Base-by-base conservation (phyloP, 768 basidiomycete species). In the Pisolithus albus region DNA sequence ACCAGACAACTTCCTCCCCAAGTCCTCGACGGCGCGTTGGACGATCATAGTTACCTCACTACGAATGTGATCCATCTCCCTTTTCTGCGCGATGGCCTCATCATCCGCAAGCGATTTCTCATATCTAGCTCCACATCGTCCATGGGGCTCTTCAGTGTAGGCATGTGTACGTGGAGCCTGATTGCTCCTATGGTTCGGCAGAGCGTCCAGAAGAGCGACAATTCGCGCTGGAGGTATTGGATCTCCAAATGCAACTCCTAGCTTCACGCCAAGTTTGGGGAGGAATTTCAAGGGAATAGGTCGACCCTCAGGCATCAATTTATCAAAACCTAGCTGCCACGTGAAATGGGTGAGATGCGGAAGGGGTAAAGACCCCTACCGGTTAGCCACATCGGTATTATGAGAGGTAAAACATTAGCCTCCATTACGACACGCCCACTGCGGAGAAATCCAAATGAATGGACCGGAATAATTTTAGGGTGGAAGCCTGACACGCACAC, bases 321-420 rank as follows among this genome's bases (percentile, higher is more conserved):
- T 74, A 61, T 98, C 89, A 57, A 94, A 96, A 4, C 84, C 84
- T 85, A 19, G 34, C 16, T 18, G 37, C 15, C 10, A 47, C 3
- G 46, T 41, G 46, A 21, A 5, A 9, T 10, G 4, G 9, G n/a
- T 34, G 28, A 36, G 43, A 52, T 41, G 36, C 4, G 40, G 19
- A n/a, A 24, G 5, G 13, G 13, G 2, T 16, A 19, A 26, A 9
- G 42, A 52, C 72, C 21, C 21, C n/a, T 47, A 78, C 86, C 84
- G n/a, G 87, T 85, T 11, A 97, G 72, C 92, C 92, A 98, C 78
- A 96, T 88, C 2, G 94, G 94, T 55, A 98, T 84, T 52, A 96
- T 81, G 19, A 83, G 66, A 2, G 94, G 94, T 41, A 81, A 76
- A n/a, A 72, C 60, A 13, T 72, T 64, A 8, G 76, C 71, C 51